Percentiles rank a stretch among this genome's conserved stretches.
phyloP scores from a whole-genome alignment of 169 alveolate species.

The Cryptosporidium sp. region DNA sequence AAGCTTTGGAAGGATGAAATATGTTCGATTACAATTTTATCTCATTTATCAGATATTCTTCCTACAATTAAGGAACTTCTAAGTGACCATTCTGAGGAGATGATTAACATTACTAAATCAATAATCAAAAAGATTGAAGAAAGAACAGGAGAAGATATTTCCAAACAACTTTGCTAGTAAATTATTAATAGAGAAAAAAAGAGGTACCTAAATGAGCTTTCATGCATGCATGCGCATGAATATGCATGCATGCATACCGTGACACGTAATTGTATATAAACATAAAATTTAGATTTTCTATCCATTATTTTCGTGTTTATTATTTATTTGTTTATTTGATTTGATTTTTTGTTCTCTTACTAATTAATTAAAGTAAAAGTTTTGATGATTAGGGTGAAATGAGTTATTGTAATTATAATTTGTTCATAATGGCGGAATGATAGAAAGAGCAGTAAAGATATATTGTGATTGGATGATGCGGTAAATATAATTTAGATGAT shows the following conservation, averaged over 20 bases:
- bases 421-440: background rate
- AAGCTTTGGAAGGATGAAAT: constrained; percentile 50
- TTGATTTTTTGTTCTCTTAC: background rate
- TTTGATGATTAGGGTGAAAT: background rate
- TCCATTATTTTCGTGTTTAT: no score
- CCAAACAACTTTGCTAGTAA: constrained; percentile 9
- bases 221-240: background rate
- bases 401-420: background rate
- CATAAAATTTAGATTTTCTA: background rate
- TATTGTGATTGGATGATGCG: no score
- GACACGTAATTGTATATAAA: no score
- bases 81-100: constrained; percentile 57
- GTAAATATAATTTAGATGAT: background rate
- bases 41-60: constrained; percentile 42
- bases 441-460: no score
- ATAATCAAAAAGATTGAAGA: constrained; percentile 51
- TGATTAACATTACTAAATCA: constrained; percentile 17
- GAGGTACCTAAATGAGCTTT: background rate
- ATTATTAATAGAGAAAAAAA: no score
- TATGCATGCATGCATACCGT: background rate
- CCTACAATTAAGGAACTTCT: constrained; percentile 49
- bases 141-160: constrained; percentile 57
- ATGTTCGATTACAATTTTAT: constrained; percentile 17
- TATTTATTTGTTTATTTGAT: no score
- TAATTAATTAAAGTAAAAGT: no score